Evolutionary conservation across 495 filamentous ascomycete genomes (phyloP), one percentile per base, ranked within the genome.

Genomic region (Neurospora sp.): DNA sequence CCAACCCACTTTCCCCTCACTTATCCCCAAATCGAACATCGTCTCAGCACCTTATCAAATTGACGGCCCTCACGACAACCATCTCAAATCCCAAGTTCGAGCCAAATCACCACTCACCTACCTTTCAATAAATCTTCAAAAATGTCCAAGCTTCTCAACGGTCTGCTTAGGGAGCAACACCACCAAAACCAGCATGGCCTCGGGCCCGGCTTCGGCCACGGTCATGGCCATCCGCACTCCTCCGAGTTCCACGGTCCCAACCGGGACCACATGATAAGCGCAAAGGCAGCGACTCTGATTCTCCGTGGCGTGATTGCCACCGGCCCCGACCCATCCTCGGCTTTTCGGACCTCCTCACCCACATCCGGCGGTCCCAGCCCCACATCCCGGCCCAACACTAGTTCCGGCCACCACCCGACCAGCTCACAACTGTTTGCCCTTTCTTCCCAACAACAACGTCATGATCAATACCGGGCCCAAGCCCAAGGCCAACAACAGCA

Each of bases 311-410:
- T 75, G 22, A 72, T 74, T 45, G 68, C 72, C 68, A 73, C 69
- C n/a, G 69, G 59, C 42, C 68, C 70, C 4, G 42, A 70, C 40
- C 31, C 35, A 16, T 70, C 70, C 44, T 70, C 71, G 44, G 40
- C 70, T 69, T 42, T 74, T 78, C 72, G 75, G 78, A 77, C 71
- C 81, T 41, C 77, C 27, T 70, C 72, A 82, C 27, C 27, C 27
- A 61, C 53, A 27, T 61, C 53, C 14, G 31, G 22, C 27, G 53
- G 53, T 16, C 20, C 80, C 77, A 17, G 77, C 74, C 22, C 75
- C 48, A 14, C 81, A 74, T 41, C 81, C 72, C 27, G 78, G 74
- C 61, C 81, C 71, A 3, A 79, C 75, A 22, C 76, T 39, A 35
- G 53, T 61, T 61, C 53, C 4, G 53, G 27, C 27, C 53, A 61